Evolutionary conservation across 352 stramenopile genomes (phyloP).

Genomic region (Globisporangium cederbergense): DNA sequence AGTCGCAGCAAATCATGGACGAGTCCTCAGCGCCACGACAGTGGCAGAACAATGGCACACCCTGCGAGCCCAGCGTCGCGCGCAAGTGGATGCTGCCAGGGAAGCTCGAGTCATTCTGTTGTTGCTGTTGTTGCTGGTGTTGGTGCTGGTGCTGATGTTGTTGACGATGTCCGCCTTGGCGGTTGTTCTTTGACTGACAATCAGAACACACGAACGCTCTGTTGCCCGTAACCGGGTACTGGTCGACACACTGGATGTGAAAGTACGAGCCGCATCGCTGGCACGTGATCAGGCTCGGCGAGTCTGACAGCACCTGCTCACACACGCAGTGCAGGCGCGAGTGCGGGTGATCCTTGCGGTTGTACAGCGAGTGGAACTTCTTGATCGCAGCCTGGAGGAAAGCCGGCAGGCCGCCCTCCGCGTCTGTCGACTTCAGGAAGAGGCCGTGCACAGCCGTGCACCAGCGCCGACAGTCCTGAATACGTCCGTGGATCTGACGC

Average conservation of each 20-base stretch:
- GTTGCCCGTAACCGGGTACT: neutral
- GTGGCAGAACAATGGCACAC: slow-evolving; percentile 59
- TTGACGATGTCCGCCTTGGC: slow-evolving; percentile 3
- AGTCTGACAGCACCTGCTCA: slow-evolving; percentile 57
- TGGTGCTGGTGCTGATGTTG: neutral
- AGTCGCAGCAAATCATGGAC: slow-evolving; percentile 88
- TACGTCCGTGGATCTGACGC: slow-evolving; percentile 52
- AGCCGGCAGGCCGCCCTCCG: slow-evolving; percentile 25
- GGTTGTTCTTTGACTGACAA: slow-evolving; percentile 16
- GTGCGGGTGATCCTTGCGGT: slow-evolving; percentile 19
- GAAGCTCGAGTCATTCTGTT: slow-evolving; percentile 6
- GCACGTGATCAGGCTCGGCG: slow-evolving; percentile 48
- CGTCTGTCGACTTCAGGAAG: slow-evolving; percentile 50
- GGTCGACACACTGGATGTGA: slow-evolving; percentile 53
- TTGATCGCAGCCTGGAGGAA: slow-evolving; percentile 48
- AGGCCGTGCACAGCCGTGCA: slow-evolving; percentile 41
- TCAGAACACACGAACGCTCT: slow-evolving; percentile 23
- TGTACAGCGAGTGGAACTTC: slow-evolving; percentile 22
- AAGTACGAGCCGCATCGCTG: slow-evolving; percentile 47
- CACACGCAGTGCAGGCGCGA: slow-evolving; percentile 62
- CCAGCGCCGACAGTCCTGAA: slow-evolving; percentile 75
- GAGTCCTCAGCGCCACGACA: slow-evolving; percentile 56
- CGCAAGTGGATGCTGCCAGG: slow-evolving; percentile 13
- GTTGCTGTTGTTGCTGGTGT: neutral
- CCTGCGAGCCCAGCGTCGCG: slow-evolving; percentile 16